Conservation (phyloP, 805 yeast genomes). For the Lipomyces japonicus region DNA sequence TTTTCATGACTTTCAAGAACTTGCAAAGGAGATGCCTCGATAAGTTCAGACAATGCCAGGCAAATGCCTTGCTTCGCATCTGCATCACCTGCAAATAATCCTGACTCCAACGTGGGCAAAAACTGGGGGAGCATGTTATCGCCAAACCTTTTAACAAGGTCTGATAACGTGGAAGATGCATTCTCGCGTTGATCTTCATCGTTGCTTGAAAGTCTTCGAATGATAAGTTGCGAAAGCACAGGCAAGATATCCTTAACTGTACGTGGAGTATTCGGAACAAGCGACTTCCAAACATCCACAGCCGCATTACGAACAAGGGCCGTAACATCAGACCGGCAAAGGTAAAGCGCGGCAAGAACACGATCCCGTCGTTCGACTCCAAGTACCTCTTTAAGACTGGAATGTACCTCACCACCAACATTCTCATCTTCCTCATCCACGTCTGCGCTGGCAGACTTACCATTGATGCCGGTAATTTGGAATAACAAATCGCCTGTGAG, state of each 20-base stretch:
- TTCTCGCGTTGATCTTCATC: conserved; percentile 75
- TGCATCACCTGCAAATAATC: conserved; percentile 57
- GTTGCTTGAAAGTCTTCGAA: conserved; percentile 75
- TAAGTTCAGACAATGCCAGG: conserved; percentile 82
- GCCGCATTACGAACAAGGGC: conserved; percentile 85
- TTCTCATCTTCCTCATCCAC: conserved; percentile 43
- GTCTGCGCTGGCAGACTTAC: conserved; percentile 42
- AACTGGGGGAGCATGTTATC: conserved; percentile 77
- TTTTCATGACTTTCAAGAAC: conserved; percentile 62
- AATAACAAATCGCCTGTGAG: conserved; percentile 90
- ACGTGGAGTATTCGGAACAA: conserved; percentile 93
- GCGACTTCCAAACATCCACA: conserved; percentile 92
- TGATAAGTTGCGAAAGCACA: conserved; percentile 71
- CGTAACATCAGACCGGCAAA: conserved; percentile 89
- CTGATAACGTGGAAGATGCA: conserved; percentile 93
- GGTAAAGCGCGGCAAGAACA: conserved; percentile 76
- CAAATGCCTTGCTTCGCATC: conserved; percentile 95
- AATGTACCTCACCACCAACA: conserved; percentile 47
- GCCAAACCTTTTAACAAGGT: conserved; percentile 90
- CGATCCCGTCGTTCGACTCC: conserved; percentile 88
- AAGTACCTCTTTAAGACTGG: conserved; percentile 66
- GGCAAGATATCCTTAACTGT: conserved; percentile 91
- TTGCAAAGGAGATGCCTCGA: conserved; percentile 62
- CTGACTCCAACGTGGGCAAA: conserved; percentile 75
- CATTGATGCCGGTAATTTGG: conserved; percentile 88